These are phyloP conservation scores for Fusarium sp. DNA, from an alignment of 2,329 filamentous ascomycete genomes.

Conservation along the genomic window DNA sequence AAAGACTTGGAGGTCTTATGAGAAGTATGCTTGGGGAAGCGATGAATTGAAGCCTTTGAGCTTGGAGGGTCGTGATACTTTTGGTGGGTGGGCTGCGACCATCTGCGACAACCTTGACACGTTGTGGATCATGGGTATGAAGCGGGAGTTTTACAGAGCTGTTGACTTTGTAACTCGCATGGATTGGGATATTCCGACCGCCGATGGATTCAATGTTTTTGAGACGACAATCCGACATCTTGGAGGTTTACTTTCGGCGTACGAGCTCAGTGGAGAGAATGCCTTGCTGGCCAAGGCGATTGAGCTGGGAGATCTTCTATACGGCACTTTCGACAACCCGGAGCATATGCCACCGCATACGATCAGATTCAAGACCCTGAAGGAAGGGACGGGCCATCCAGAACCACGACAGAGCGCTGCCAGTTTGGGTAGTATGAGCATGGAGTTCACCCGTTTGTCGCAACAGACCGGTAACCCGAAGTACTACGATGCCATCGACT, in stretches of 20 bases:
- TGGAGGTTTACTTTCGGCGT: conserved; percentile 70
- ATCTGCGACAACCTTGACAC: conserved; percentile 70
- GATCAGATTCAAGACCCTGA: conserved; percentile 53
- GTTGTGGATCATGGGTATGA: conserved; percentile 72
- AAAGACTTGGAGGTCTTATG: conserved; percentile 66
- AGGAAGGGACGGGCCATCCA: conserved; percentile 44
- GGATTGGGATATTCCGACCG: conserved; percentile 58
- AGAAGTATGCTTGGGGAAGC: conserved; percentile 65
- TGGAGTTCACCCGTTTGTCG: conserved; percentile 70
- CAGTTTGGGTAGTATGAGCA: conserved; percentile 61
- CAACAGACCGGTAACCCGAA: conserved; percentile 67
- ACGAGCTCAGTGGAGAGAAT: conserved; percentile 67
- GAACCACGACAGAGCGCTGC: conserved; percentile 45
- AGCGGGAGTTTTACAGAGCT: conserved; percentile 68
- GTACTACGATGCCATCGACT: conserved; percentile 67
- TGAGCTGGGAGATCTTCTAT: conserved; percentile 68
- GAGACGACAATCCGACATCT: conserved; percentile 75
- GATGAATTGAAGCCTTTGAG: conserved; percentile 67
- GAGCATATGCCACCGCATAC: conserved; percentile 66
- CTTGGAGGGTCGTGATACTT: conserved; percentile 57
- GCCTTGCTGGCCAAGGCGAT: conserved; percentile 65
- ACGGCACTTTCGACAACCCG: conserved; percentile 70
- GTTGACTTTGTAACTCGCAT: conserved; percentile 58
- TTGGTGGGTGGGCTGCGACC: conserved; percentile 70
- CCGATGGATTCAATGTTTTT: conserved; percentile 64